Evolutionary conservation across 2,329 filamentous ascomycete genomes (phyloP).

Genomic region (Leptographium wingfieldii): DNA sequence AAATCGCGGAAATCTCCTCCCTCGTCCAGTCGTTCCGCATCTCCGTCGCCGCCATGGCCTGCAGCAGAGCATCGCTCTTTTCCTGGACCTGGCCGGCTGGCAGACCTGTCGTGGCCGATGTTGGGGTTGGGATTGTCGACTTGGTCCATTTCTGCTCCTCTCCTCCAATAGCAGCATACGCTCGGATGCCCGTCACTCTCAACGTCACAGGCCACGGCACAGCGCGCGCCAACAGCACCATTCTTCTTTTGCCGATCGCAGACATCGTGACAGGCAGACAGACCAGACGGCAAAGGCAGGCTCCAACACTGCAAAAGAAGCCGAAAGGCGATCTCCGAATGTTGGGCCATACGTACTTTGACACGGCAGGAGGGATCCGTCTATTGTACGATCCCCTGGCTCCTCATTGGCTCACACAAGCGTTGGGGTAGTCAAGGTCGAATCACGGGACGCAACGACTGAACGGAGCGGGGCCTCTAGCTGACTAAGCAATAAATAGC

Average conservation of each 20-base stretch:
- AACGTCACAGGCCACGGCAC: neutral
- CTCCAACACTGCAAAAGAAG: neutral
- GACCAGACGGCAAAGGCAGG: neutral
- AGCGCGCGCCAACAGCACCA: neutral
- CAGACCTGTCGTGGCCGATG: neutral
- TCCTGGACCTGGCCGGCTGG: neutral
- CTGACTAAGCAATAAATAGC: neutral
- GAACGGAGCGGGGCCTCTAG: neutral
- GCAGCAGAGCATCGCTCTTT: constrained; percentile 20
- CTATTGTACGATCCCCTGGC: neutral
- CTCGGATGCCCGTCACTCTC: neutral
- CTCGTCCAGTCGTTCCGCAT: constrained; percentile 67
- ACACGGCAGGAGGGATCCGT: neutral
- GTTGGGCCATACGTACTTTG: neutral
- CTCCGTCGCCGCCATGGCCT: constrained; percentile 45
- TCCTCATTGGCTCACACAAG: neutral
- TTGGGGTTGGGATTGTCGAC: neutral
- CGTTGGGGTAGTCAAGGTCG: neutral
- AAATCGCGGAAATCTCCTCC: constrained; percentile 70
- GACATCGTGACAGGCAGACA: neutral
- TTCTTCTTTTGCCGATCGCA: neutral
- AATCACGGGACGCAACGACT: neutral
- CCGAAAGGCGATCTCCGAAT: neutral
- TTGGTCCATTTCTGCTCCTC: neutral
- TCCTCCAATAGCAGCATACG: neutral